Conservation (phyloP, 1,284 basidiomycete species). For the Blastosporella zonata region DNA sequence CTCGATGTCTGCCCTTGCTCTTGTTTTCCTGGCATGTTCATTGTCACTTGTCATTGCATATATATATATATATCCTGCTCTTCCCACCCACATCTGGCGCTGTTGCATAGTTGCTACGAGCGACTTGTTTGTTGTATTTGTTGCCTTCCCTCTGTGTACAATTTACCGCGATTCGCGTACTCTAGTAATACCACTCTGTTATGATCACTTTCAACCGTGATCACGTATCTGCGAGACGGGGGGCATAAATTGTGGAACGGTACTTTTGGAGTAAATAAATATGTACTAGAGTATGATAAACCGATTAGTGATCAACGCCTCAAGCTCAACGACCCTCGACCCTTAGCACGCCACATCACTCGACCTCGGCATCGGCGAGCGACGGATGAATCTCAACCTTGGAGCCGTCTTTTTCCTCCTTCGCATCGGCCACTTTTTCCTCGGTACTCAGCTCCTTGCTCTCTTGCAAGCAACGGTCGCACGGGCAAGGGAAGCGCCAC, state of each 20-base stretch:
- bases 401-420: conserved; percentile 46
- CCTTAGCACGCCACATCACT: conserved; percentile 2
- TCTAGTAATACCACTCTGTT: conserved; percentile 13
- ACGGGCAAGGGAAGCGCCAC: conserved; percentile 75
- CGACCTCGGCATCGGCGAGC: conserved; percentile 13
- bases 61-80: no score
- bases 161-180: conserved; percentile 9
- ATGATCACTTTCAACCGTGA: not conserved
- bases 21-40: conserved; percentile 14
- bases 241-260: conserved; percentile 1
- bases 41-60: conserved; percentile 2
- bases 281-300: not conserved
- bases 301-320: not conserved
- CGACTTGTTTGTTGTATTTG: conserved; percentile 10
- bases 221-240: not conserved
- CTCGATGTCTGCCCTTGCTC: conserved; percentile 1
- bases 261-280: conserved; percentile 1
- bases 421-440: conserved; percentile 38
- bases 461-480: conserved; percentile 61
- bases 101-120: conserved; percentile 7
- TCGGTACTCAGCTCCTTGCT: conserved; percentile 30
- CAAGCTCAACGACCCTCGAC: not conserved
- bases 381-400: conserved; percentile 44
- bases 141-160: conserved; percentile 10
- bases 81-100: not conserved